phyloP scores from a whole-genome alignment of 139 green algal genomes.

The Eudorina sp. region DNA sequence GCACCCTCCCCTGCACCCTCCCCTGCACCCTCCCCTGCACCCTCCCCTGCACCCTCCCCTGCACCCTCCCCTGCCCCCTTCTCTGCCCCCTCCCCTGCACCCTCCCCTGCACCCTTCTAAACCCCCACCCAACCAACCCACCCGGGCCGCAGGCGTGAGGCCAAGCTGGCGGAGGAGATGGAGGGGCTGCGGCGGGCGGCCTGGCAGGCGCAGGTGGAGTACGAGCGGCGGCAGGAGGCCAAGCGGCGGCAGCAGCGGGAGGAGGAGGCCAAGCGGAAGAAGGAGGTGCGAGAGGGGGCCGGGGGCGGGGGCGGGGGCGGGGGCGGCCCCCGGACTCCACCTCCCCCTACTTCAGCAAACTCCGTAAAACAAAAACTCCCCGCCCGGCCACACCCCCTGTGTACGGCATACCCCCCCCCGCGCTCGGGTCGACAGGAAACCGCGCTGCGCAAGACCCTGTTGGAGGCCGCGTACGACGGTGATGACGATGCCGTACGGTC shows the following conservation, averaged over 20 bases:
- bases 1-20: no score
- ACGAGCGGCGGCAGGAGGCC: constrained; percentile 64
- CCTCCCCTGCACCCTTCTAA: no score
- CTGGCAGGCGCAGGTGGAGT: constrained; percentile 62
- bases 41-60: no score
- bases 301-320: neutral
- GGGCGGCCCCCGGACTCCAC: neutral
- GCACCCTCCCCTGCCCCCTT: no score
- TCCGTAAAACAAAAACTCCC: no score
- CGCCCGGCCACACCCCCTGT: neutral
- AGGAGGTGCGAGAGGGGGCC: constrained; percentile 50
- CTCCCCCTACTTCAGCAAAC: no score
- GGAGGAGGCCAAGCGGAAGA: constrained; percentile 58
- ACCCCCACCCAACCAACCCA: no score
- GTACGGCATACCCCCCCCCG: neutral
- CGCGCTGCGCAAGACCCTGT: constrained; percentile 56
- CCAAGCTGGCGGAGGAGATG: constrained; percentile 49
- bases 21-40: no score
- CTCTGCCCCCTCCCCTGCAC: no score
- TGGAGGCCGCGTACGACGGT: constrained; percentile 72
- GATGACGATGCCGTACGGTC: constrained; percentile 47
- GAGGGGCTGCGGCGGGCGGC: constrained; percentile 52
- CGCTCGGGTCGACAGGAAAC: constrained; percentile 44
- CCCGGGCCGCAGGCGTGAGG: constrained; percentile 30
- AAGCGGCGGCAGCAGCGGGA: constrained; percentile 61